These are phyloP conservation scores for Epichloe typhina DNA, from an alignment of 2,329 filamentous ascomycete species.

Conservation along the genomic window DNA sequence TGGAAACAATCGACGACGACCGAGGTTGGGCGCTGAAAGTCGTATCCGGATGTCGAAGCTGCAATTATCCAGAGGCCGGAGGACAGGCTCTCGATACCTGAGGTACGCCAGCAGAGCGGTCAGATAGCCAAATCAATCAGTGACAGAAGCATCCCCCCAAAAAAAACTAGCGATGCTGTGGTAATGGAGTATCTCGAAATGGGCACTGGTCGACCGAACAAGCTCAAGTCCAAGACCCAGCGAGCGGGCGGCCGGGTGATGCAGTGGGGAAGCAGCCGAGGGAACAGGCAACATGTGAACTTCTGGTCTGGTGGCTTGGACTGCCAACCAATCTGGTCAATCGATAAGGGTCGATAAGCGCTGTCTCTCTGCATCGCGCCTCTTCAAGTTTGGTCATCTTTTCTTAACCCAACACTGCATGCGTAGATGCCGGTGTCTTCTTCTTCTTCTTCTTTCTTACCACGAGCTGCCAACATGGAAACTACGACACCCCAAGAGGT, in stretches of 20 bases:
- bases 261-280: slow-evolving; percentile 1
- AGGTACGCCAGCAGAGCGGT: neutral
- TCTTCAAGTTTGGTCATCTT: too few species aligned
- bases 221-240: neutral
- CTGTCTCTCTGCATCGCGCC: too few species aligned
- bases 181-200: neutral
- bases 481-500: slow-evolving; percentile 22
- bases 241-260: neutral
- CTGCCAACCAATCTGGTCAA: neutral
- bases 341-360: neutral
- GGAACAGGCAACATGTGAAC: slow-evolving; percentile 4
- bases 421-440: too few species aligned
- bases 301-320: neutral
- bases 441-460: neutral
- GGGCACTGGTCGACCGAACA: neutral
- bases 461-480: slow-evolving; percentile 17
- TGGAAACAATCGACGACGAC: neutral
- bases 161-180: neutral
- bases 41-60: neutral
- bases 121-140: neutral
- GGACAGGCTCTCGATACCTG: neutral
- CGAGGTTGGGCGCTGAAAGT: neutral
- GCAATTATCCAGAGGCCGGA: neutral
- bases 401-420: too few species aligned
- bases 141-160: neutral